phyloP scores from a whole-genome alignment of 2,329 filamentous ascomycete species.

The Simplicillium sp. region DNA sequence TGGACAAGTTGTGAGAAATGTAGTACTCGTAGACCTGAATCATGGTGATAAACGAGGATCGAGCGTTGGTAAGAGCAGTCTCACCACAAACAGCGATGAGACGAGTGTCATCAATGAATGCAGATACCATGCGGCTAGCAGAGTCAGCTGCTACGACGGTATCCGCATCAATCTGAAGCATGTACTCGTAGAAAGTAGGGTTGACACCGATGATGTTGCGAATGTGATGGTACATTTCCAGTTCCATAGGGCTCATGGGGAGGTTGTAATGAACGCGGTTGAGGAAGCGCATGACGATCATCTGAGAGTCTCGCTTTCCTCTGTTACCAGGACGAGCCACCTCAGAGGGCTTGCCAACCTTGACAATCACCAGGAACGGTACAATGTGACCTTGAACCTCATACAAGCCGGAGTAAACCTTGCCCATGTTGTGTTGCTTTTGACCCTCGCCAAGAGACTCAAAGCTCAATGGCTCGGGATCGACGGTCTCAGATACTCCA shows the following conservation, averaged over 20 bases:
- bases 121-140: constrained; percentile 81
- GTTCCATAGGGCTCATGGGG: constrained; percentile 89
- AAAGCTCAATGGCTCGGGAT: constrained; percentile 93
- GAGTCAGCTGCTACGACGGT: constrained; percentile 87
- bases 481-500: constrained; percentile 84
- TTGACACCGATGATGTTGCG: constrained; percentile 98
- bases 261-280: constrained; percentile 98
- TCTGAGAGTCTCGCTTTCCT: constrained; percentile 98
- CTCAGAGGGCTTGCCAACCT: constrained; percentile 95
- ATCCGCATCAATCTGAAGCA: constrained; percentile 95
- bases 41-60: constrained; percentile 92
- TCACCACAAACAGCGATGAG: constrained; percentile 94
- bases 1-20: constrained; percentile 94
- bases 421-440: constrained; percentile 99
- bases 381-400: constrained; percentile 98
- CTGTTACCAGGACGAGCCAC: constrained; percentile 91
- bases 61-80: constrained; percentile 85
- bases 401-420: constrained; percentile 94
- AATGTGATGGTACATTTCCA: constrained; percentile 98
- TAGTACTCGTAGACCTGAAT: constrained; percentile 99
- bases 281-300: constrained; percentile 97
- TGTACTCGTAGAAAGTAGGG: constrained; percentile 95
- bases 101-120: constrained; percentile 84
- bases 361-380: constrained; percentile 92
- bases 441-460: constrained; percentile 91